These are phyloP conservation scores for Cercospora brassicicola DNA, from an alignment of 2,329 filamentous ascomycete species.

Conservation along the genomic window DNA sequence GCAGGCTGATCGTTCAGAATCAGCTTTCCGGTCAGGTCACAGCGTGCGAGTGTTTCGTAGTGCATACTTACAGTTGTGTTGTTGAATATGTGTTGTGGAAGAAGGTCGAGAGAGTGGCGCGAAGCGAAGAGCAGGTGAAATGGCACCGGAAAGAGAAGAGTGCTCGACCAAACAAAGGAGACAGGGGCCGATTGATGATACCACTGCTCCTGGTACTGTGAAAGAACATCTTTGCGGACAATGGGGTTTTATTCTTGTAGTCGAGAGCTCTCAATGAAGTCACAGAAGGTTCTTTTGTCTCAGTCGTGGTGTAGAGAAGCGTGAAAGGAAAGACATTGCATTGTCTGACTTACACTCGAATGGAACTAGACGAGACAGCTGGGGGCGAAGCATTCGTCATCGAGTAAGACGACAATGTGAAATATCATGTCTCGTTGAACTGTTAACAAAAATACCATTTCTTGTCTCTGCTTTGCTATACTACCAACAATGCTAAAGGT, in stretches of 20 bases:
- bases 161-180: background rate
- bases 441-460: conserved; percentile 13
- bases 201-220: background rate
- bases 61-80: conserved; percentile 5
- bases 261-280: background rate
- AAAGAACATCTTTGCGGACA: background rate
- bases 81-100: background rate
- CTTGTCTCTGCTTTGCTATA: conserved; percentile 2
- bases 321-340: background rate
- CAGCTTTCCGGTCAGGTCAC: background rate
- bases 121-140: background rate
- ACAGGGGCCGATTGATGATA: background rate
- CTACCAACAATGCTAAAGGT: conserved; percentile 1
- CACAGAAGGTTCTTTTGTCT: background rate
- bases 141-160: background rate
- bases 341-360: background rate
- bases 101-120: background rate
- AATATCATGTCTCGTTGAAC: background rate
- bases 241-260: background rate
- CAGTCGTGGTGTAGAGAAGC: background rate
- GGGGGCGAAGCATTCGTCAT: background rate
- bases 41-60: background rate
- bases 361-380: background rate
- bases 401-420: background rate
- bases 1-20: conserved; percentile 4